Conservation (phyloP, 331 rosid genomes). For the Quercus tomentella region DNA sequence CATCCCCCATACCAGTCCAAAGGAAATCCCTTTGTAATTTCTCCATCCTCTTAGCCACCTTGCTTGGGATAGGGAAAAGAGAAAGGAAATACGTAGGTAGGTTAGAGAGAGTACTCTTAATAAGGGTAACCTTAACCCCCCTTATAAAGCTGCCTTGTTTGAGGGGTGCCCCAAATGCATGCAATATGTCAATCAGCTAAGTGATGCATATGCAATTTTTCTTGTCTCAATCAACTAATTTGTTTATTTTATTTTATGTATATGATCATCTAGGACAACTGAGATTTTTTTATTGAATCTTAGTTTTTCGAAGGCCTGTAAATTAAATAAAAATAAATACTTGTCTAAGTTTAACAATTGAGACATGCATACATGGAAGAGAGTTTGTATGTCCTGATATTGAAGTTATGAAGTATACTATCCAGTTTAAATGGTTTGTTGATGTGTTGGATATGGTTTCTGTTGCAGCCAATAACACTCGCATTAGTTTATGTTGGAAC, state of each 20-base stretch:
- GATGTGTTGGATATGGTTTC: slow-evolving; percentile 8
- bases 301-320: neutral
- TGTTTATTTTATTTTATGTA: neutral
- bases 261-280: neutral
- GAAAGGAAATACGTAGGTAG: too few species aligned
- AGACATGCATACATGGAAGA: neutral
- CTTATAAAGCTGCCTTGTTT: neutral
- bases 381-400: neutral
- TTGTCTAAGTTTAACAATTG: neutral
- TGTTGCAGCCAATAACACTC: slow-evolving; percentile 88
- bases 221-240: neutral
- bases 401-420: neutral
- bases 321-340: neutral
- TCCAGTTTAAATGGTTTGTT: slow-evolving; percentile 5
- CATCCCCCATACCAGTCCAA: too few species aligned
- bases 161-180: neutral
- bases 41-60: too few species aligned
- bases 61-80: too few species aligned
- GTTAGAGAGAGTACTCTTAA: too few species aligned
- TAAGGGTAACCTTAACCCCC: too few species aligned
- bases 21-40: too few species aligned
- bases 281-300: neutral
- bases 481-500: slow-evolving; percentile 93
- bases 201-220: neutral
- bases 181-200: neutral